phyloP scores from a whole-genome alignment of 202 grass and related monocot genomes.

The Zoysia matrella region DNA sequence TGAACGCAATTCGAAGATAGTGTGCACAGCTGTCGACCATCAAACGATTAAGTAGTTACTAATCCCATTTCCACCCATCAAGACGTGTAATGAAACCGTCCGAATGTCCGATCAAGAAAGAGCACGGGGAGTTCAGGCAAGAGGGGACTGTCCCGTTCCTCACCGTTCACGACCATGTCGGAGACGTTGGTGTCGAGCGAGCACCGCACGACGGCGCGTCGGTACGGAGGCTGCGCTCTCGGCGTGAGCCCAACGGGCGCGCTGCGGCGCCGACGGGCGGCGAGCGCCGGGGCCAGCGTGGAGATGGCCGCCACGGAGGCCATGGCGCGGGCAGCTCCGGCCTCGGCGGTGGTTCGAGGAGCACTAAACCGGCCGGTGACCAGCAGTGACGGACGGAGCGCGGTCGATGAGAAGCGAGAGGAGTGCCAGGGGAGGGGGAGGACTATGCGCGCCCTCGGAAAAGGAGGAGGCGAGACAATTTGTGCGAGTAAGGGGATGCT shows the following conservation, averaged over 20 bases:
- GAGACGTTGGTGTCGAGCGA: constrained; percentile 92
- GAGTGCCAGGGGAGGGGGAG: background rate
- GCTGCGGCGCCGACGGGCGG: constrained; percentile 19
- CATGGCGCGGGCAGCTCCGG: constrained; percentile 26
- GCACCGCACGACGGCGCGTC: constrained; percentile 36
- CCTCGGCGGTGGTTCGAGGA: background rate
- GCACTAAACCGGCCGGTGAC: background rate
- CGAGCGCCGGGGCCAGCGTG: constrained; percentile 50
- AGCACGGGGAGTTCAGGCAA: background rate
- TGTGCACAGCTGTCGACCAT: background rate
- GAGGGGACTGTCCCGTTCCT: background rate
- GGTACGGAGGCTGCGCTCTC: background rate
- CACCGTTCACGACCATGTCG: constrained; percentile 89
- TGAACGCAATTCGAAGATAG: background rate
- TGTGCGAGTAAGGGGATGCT: constrained; percentile 16
- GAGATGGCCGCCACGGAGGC: constrained; percentile 70
- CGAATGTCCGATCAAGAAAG: background rate
- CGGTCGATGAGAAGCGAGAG: too few relatives aligned
- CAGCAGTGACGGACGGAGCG: too few relatives aligned
- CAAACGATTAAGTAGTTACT: background rate
- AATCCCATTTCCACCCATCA: background rate
- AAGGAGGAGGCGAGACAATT: background rate
- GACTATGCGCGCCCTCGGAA: background rate
- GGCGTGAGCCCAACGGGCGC: background rate
- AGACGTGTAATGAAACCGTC: background rate